Conservation (phyloP, 2,329 filamentous ascomycete genomes). For the Beauveria sp. region DNA sequence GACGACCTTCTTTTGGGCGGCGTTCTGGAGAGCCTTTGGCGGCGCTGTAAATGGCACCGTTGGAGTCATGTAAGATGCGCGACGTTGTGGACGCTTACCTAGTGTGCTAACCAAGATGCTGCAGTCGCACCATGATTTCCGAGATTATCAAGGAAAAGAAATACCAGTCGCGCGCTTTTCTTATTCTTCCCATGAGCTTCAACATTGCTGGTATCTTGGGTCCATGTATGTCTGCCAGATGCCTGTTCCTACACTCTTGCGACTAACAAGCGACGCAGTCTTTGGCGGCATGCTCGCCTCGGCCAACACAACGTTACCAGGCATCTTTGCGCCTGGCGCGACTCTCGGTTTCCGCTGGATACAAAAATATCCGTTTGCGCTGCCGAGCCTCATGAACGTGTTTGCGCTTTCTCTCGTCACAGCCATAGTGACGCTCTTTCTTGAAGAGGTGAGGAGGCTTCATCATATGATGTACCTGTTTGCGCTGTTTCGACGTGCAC, state of each 20-base stretch:
- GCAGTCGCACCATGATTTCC: constrained; percentile 39
- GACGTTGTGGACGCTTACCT: background rate
- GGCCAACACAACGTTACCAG: constrained; percentile 53
- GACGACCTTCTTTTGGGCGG: constrained; percentile 53
- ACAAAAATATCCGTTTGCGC: constrained; percentile 56
- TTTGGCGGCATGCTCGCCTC: constrained; percentile 63
- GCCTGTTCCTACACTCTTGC: background rate
- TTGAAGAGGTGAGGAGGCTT: constrained; percentile 51
- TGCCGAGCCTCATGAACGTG: constrained; percentile 62
- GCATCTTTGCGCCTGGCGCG: constrained; percentile 53
- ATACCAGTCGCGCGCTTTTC: constrained; percentile 40
- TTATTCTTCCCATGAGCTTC: constrained; percentile 41
- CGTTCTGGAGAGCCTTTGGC: constrained; percentile 58
- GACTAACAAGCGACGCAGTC: constrained; percentile 22
- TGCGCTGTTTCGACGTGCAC: background rate
- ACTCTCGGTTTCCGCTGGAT: constrained; percentile 57
- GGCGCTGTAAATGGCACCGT: constrained; percentile 47
- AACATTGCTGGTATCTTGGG: constrained; percentile 39
- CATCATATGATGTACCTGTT: background rate
- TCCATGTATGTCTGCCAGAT: constrained; percentile 27
- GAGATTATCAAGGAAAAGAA: constrained; percentile 42
- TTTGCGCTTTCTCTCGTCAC: constrained; percentile 50
- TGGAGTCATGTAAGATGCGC: constrained; percentile 36
- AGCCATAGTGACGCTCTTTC: constrained; percentile 49
- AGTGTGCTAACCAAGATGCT: background rate